Evolutionary conservation across 2,329 filamentous ascomycete genomes (phyloP).

Genomic region (Knufia petricola): DNA sequence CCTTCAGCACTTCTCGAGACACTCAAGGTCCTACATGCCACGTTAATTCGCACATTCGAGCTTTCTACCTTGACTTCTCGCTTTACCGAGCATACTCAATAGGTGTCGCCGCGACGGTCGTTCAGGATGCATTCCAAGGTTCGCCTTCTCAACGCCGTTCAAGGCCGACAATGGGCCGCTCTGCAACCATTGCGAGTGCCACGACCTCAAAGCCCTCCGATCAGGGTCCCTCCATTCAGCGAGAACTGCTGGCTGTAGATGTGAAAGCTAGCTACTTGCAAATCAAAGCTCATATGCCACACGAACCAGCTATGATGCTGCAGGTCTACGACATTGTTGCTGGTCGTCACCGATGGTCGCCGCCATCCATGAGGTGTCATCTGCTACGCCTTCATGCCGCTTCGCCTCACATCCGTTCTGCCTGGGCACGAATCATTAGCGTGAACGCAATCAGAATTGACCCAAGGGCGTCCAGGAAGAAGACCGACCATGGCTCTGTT

Average conservation of each 20-base stretch:
- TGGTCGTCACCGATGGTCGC: conserved; percentile 77
- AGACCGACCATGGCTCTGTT: conserved; percentile 50
- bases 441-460: conserved; percentile 74
- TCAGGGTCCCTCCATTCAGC: conserved; percentile 16
- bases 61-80: conserved; percentile 77
- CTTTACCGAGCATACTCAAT: conserved; percentile 87
- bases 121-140: conserved; percentile 56
- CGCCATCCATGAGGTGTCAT: conserved; percentile 68
- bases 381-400: conserved; percentile 79
- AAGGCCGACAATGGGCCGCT: background rate
- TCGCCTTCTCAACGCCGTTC: conserved; percentile 16
- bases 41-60: conserved; percentile 69
- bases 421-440: conserved; percentile 80
- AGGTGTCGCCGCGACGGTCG: conserved; percentile 66
- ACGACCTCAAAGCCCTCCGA: conserved; percentile 23
- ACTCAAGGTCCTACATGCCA: conserved; percentile 80
- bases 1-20: conserved; percentile 76
- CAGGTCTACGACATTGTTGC: conserved; percentile 75
- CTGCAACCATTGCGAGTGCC: background rate
- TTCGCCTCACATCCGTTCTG: conserved; percentile 67
- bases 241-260: conserved; percentile 71
- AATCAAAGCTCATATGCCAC: conserved; percentile 77
- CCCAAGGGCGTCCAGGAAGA: conserved; percentile 64
- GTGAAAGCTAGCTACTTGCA: conserved; percentile 74
- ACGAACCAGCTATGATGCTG: conserved; percentile 83